Evolutionary conservation across 331 rosid genomes (phyloP).

Genomic region (Erythrophleum ivorense): DNA sequence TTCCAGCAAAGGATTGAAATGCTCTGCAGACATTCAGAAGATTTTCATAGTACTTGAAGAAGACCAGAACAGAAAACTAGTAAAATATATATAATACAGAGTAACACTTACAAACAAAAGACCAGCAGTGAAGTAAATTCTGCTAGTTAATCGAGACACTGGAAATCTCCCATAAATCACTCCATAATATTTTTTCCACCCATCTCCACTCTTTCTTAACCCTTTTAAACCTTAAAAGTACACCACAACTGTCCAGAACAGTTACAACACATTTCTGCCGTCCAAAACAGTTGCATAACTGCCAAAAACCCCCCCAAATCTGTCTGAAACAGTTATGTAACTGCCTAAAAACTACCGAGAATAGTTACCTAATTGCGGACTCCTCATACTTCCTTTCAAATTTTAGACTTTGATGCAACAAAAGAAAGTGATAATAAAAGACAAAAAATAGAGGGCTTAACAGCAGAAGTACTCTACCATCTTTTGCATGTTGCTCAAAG

Average conservation of each 20-base stretch:
- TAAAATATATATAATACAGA: not conserved
- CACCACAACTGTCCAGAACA: not conserved
- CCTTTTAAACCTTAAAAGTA: not conserved
- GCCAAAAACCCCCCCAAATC: not conserved
- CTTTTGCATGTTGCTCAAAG: slow-evolving; percentile 88
- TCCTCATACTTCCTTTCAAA: not conserved
- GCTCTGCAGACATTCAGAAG: slow-evolving; percentile 62
- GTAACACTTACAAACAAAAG: not conserved
- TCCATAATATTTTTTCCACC: not conserved
- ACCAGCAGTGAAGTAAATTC: too few species aligned
- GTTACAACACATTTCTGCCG: not conserved
- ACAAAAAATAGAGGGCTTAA: not conserved
- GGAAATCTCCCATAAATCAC: not conserved
- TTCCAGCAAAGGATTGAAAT: slow-evolving; percentile 83
- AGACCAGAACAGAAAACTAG: not conserved
- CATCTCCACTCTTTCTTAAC: not conserved
- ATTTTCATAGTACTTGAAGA: not conserved
- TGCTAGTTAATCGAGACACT: not conserved
- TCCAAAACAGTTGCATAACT: not conserved
- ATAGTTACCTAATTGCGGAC: not conserved
- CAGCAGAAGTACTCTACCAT: slow-evolving; percentile 60
- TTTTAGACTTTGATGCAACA: not conserved
- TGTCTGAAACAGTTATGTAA: not conserved
- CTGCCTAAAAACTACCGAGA: not conserved
- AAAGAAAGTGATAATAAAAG: not conserved